A percentile compares a stretch with the other conserved stretches of the same genome.
phyloP scores from a whole-genome alignment of 306 rosid species.

The Medicago ruthenica region DNA sequence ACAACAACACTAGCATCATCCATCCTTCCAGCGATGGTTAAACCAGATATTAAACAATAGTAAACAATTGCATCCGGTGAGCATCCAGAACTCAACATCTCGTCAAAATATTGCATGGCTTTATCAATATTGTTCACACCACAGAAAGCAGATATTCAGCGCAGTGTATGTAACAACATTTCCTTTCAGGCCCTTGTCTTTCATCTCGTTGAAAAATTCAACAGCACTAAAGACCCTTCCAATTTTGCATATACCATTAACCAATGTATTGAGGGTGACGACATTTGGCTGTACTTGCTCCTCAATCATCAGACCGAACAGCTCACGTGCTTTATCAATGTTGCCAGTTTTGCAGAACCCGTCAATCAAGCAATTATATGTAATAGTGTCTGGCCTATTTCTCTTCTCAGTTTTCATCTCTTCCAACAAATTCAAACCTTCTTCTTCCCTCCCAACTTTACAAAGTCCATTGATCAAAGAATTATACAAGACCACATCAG shows the following conservation, averaged over 20 bases:
- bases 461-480: conserved; percentile 84
- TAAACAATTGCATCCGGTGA: conserved; percentile 65
- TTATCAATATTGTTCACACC: conserved; percentile 67
- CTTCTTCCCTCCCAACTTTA: conserved; percentile 86
- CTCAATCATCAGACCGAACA: conserved; percentile 65
- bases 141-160: conserved; percentile 71
- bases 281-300: conserved; percentile 61
- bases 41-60: conserved; percentile 75
- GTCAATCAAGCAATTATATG: conserved; percentile 81
- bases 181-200: conserved; percentile 64
- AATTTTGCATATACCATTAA: conserved; percentile 72
- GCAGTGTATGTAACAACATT: conserved; percentile 62
- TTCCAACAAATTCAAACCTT: conserved; percentile 67
- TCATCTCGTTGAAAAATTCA: conserved; percentile 64
- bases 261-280: conserved; percentile 71
- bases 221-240: conserved; percentile 67
- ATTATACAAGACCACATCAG: conserved; percentile 69
- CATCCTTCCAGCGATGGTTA: conserved; percentile 79
- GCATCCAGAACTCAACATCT: conserved; percentile 65
- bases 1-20: conserved; percentile 71
- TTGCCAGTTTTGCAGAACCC: conserved; percentile 73
- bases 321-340: conserved; percentile 58
- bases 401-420: conserved; percentile 57
- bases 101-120: conserved; percentile 69
- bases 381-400: conserved; percentile 56